These are phyloP conservation scores for Blastocystis sp. DNA, from an alignment of 352 stramenopile genomes.

Conservation along the genomic window DNA sequence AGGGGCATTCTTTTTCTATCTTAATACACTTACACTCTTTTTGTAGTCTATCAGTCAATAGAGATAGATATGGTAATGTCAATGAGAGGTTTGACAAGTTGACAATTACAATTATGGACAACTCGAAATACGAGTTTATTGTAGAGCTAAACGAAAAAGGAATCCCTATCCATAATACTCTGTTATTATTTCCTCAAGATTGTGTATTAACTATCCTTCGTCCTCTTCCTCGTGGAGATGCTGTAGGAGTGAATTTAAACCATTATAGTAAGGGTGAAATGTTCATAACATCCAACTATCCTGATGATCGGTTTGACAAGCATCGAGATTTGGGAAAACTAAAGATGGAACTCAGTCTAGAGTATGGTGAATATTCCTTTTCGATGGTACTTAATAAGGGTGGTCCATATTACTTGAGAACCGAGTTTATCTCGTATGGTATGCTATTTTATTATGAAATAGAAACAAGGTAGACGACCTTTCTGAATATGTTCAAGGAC, in stretches of 20 bases:
- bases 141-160: slow-evolving; percentile 16
- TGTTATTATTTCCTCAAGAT: slow-evolving; percentile 28
- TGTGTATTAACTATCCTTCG: slow-evolving; percentile 7
- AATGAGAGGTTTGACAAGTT: background rate
- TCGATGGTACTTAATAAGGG: background rate
- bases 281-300: background rate
- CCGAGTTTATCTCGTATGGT: slow-evolving; percentile 11
- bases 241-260: background rate
- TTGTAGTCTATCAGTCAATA: background rate
- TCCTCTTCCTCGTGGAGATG: background rate
- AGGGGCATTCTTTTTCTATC: slow-evolving; percentile 52
- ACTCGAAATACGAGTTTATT: slow-evolving; percentile 12
- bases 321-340: background rate
- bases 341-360: background rate
- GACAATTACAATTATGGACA: background rate
- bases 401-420: slow-evolving; percentile 21
- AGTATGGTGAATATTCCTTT: background rate
- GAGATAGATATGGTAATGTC: background rate
- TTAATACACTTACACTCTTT: background rate
- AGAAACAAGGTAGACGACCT: background rate
- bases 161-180: slow-evolving; percentile 19
- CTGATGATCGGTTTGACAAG: slow-evolving; percentile 9
- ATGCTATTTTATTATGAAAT: background rate
- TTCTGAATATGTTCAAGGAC: background rate
- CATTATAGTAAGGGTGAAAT: background rate